Conservation (phyloP, 495 filamentous ascomycete genomes). For the Daldinia bambusicola region DNA sequence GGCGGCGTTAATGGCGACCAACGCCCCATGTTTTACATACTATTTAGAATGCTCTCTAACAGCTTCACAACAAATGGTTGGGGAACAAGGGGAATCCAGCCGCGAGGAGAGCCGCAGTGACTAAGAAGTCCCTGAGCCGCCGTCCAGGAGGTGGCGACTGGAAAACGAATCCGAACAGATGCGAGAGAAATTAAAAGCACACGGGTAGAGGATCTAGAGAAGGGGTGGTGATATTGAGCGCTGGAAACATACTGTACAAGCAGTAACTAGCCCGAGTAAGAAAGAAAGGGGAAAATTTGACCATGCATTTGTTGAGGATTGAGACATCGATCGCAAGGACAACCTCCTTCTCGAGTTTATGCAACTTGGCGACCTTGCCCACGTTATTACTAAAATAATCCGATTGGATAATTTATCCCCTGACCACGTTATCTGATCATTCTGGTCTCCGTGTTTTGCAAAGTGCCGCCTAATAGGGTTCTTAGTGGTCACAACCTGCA, state of each 20-base stretch:
- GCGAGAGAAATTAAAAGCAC: background rate
- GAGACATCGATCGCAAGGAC: conserved; percentile 7
- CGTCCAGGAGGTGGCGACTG: background rate
- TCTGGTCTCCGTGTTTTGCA: conserved; percentile 18
- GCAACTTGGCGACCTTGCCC: conserved; percentile 23
- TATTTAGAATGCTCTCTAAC: conserved; percentile 5
- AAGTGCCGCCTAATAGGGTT: conserved; percentile 9
- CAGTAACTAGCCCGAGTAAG: background rate
- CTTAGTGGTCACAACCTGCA: conserved; percentile 33
- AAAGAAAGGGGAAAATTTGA: background rate
- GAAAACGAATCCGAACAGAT: background rate
- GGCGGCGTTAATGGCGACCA: conserved; percentile 10
- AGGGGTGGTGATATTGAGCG: background rate
- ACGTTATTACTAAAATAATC: conserved; percentile 16
- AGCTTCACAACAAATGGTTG: conserved; percentile 6
- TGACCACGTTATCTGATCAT: conserved; percentile 40
- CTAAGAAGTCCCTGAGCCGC: background rate
- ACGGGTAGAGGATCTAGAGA: background rate
- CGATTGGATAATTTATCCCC: background rate
- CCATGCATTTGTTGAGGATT: background rate
- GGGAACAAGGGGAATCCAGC: conserved; percentile 18
- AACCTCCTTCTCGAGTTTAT: conserved; percentile 27
- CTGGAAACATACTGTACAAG: background rate
- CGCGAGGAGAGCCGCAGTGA: conserved; percentile 6
- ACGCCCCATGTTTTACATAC: background rate